Evolutionary conservation across 495 filamentous ascomycete genomes (phyloP), one percentile per base, ranked within the genome.

Genomic region (Podospora pseudocomata): DNA sequence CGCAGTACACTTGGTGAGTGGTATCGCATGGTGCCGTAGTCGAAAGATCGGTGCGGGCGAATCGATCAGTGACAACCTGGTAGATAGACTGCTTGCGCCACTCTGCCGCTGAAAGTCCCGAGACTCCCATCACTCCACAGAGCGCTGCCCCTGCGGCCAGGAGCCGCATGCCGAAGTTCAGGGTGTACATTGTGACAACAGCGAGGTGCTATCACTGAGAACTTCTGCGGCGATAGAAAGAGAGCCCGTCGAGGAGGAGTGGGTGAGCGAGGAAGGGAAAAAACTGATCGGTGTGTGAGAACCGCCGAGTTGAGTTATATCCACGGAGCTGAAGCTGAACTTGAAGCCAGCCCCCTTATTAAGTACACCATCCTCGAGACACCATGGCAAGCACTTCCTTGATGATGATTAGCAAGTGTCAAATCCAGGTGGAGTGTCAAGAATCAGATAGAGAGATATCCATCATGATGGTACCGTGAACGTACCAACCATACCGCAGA

Each of bases 21-120:
- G 79, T 87, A 77, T 71, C 83, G 86, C 63, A 80, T 65, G 67
- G 78, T 75, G 81, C 78, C 23, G 86, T 87, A 1, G 86, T 90
- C 53, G 87, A 90, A 26, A 84, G 83, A 76, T 92, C 83, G 16
- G 87, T 85, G 20, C 87, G 86, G 20, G 87, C 91, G 70, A 94
- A 90, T 13, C 92, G 85, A 78, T 93, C 91, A 5, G 90, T 92
- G 30, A 94, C 79, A 64, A 91, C 82, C 73, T 91, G 90, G 72
- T 92, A 93, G 68, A 92, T 89, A 15, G 87, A 88, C 68, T 86
- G 86, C 54, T 82, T 81, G 30, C 88, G 82, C 89, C 75, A 77
- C 58, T 73, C 69, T 55, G 69, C 65, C 19, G 73, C 68, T 62
- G 68, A 60, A 13, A 75, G 71, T 16, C 59, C 73, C 11, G 57